Evolutionary conservation across 805 yeast genomes (phyloP).

Genomic region (Candida insectorum): DNA sequence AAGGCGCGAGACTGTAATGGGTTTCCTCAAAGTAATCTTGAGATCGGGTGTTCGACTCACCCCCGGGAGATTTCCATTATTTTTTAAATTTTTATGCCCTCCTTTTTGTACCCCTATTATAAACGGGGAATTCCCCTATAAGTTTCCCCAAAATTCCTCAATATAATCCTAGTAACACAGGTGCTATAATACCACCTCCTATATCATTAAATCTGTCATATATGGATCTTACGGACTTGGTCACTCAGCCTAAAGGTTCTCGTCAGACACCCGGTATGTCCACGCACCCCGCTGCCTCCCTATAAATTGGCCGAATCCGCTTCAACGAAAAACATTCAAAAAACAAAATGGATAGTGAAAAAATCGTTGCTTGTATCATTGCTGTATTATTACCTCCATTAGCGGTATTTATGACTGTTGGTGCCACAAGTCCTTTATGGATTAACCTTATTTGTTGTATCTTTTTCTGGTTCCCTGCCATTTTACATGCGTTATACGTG

Average conservation of each 20-base stretch:
- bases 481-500: constrained; percentile 69
- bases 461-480: constrained; percentile 76
- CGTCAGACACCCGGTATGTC: no score
- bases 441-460: constrained; percentile 61
- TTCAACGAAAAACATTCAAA: no score
- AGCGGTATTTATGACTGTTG: constrained; percentile 69
- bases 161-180: no score
- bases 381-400: constrained; percentile 70
- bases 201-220: no score
- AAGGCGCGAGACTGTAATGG: constrained; percentile 43
- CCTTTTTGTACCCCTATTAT: no score
- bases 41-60: constrained; percentile 46
- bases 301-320: no score
- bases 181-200: no score
- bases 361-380: constrained; percentile 36
- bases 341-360: constrained; percentile 33
- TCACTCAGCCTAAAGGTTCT: no score
- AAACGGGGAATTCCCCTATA: no score
- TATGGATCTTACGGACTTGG: no score
- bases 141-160: no score
- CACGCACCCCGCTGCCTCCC: no score
- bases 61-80: constrained; percentile 35
- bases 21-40: constrained; percentile 32
- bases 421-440: constrained; percentile 61
- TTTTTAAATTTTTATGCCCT: constrained; percentile 1